Percentiles rank a stretch among this genome's conserved stretches.
Evolutionary conservation across 345 rosid species (phyloP).

Genomic region (Pseudoturritis turrita): DNA sequence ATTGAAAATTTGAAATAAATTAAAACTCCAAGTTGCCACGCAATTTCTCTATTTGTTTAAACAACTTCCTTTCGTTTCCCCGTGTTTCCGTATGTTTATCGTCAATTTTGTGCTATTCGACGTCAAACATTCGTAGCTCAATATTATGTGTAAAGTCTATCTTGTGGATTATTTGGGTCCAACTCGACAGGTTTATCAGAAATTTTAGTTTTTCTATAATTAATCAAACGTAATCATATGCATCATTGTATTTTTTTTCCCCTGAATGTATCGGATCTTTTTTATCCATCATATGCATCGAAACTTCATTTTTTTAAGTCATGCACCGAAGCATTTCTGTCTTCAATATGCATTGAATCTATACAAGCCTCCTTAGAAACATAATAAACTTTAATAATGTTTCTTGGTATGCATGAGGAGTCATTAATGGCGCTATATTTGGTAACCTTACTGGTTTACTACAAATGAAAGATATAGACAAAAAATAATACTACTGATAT

Average conservation of each 20-base stretch:
- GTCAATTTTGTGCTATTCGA: conserved; percentile 17
- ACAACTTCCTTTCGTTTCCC: not conserved
- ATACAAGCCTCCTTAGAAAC: not conserved
- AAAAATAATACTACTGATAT: no score
- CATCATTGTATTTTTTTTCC: not conserved
- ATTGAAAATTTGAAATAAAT: not conserved
- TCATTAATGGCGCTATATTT: not conserved
- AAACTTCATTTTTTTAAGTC: not conserved
- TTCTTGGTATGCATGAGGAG: not conserved
- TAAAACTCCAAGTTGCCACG: not conserved
- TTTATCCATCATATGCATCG: not conserved
- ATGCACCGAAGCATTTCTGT: not conserved
- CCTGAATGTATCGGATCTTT: not conserved
- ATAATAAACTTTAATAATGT: not conserved
- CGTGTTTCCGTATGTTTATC: conserved; percentile 12
- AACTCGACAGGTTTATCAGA: conserved; percentile 32
- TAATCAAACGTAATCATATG: conserved; percentile 1
- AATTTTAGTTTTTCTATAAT: not conserved
- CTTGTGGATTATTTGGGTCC: conserved; percentile 27
- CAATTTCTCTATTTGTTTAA: not conserved
- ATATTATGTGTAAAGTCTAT: conserved; percentile 28
- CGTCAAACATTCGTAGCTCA: conserved; percentile 20
- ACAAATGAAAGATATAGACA: no score
- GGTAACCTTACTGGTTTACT: no score
- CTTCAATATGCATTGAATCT: not conserved